Conservation (phyloP, 2,329 filamentous ascomycete genomes). For the Trichoderma endophyticum region DNA sequence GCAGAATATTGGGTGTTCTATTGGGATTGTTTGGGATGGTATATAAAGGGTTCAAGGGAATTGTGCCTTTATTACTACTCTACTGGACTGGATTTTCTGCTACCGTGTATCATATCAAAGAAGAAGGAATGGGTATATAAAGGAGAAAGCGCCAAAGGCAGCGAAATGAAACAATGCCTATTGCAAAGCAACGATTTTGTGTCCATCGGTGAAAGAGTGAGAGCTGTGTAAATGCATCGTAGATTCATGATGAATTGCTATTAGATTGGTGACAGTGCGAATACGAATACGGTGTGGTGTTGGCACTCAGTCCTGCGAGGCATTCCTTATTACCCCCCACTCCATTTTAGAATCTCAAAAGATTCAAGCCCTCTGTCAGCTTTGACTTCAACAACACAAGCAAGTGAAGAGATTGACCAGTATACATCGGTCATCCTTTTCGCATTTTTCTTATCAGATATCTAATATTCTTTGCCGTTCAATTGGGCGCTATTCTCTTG, state of each 20-base stretch:
- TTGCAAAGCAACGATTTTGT: not conserved
- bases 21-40: not conserved
- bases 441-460: not conserved
- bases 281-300: not conserved
- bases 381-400: not conserved
- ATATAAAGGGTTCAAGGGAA: slow-evolving; percentile 21
- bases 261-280: not conserved
- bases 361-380: not conserved
- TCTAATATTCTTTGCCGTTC: not conserved
- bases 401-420: not conserved
- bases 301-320: not conserved
- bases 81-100: slow-evolving; percentile 23
- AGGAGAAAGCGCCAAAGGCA: not conserved
- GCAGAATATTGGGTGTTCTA: slow-evolving; percentile 28
- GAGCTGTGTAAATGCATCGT: not conserved
- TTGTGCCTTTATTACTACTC: slow-evolving; percentile 10
- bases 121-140: not conserved
- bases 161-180: slow-evolving; percentile 9
- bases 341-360: not conserved
- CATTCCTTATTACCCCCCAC: not conserved
- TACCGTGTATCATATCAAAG: slow-evolving; percentile 29
- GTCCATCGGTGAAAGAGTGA: not conserved
- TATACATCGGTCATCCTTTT: not conserved
- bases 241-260: not conserved
- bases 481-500: not conserved